phyloP scores from a whole-genome alignment of 2,329 filamentous ascomycete species.

The Colletotrichum graminicola region DNA sequence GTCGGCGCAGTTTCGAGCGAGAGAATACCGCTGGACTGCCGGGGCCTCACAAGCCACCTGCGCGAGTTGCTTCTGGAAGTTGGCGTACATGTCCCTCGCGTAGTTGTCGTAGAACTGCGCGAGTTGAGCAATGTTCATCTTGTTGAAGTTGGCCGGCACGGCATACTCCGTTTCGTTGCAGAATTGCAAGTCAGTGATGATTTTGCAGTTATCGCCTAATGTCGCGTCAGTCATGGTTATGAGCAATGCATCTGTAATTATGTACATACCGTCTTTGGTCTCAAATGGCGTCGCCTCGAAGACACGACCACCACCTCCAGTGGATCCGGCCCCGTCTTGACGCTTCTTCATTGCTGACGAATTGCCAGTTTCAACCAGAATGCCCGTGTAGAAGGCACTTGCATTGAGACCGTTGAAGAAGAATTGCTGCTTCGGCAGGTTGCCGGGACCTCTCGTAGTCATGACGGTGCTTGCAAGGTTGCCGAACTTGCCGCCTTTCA shows the following conservation, averaged over 20 bases:
- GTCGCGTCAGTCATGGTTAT: neutral
- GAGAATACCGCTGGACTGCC: slow-evolving; percentile 81
- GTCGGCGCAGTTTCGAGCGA: slow-evolving; percentile 80
- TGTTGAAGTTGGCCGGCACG: slow-evolving; percentile 82
- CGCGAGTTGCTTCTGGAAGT: slow-evolving; percentile 84
- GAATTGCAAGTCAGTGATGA: slow-evolving; percentile 89
- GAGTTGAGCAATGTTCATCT: slow-evolving; percentile 70
- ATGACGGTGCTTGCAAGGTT: slow-evolving; percentile 71
- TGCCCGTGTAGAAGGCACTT: slow-evolving; percentile 78
- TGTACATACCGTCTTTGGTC: slow-evolving; percentile 78
- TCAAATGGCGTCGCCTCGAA: slow-evolving; percentile 79
- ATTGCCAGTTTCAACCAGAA: slow-evolving; percentile 74
- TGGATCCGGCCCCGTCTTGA: slow-evolving; percentile 48
- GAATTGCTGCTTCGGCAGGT: slow-evolving; percentile 87
- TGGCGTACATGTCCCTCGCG: slow-evolving; percentile 75
- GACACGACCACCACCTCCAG: slow-evolving; percentile 80
- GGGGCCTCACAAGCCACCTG: slow-evolving; percentile 88
- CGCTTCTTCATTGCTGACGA: slow-evolving; percentile 59
- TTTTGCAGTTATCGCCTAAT: slow-evolving; percentile 81
- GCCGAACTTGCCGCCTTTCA: slow-evolving; percentile 62
- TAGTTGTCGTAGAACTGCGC: slow-evolving; percentile 82
- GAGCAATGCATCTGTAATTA: too few relatives aligned
- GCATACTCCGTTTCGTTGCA: slow-evolving; percentile 92
- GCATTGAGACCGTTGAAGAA: slow-evolving; percentile 81
- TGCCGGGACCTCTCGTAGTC: slow-evolving; percentile 74